A percentile compares a stretch with the other conserved stretches of the same genome.
These are phyloP conservation scores for Imleria badia DNA, from an alignment of 768 basidiomycete genomes.

Conservation along the genomic window DNA sequence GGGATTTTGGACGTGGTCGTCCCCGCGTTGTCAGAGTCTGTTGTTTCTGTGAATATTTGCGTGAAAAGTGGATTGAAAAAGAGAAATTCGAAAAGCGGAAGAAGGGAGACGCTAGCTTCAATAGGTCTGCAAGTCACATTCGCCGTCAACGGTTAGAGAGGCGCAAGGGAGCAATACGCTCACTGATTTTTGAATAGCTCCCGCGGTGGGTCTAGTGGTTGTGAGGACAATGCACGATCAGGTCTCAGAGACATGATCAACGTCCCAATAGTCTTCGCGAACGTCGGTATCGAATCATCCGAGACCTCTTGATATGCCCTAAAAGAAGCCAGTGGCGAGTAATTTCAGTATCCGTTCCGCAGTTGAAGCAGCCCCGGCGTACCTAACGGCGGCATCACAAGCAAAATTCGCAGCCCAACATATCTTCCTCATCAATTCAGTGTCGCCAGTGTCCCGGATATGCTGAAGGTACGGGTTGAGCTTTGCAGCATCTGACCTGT, in stretches of 20 bases:
- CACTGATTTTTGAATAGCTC: conserved; percentile 62
- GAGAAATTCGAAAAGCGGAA: conserved; percentile 63
- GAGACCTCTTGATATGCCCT: conserved; percentile 59
- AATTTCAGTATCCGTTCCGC: not conserved
- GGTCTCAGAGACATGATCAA: conserved; percentile 53
- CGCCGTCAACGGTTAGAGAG: not conserved
- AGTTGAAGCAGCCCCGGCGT: not conserved
- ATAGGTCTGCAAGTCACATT: conserved; percentile 49
- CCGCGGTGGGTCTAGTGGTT: conserved; percentile 45
- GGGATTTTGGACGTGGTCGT: conserved; percentile 23
- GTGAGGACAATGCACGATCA: conserved; percentile 50
- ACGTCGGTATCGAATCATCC: conserved; percentile 51
- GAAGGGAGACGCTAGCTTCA: conserved; percentile 55
- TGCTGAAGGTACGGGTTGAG: conserved; percentile 64
- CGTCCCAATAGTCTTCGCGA: conserved; percentile 51
- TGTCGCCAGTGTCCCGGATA: conserved; percentile 48
- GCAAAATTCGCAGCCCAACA: conserved; percentile 57
- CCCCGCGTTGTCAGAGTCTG: conserved; percentile 30
- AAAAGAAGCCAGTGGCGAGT: not conserved
- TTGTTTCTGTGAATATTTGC: conserved; percentile 42
- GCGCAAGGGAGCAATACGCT: conserved; percentile 7
- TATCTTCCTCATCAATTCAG: conserved; percentile 53
- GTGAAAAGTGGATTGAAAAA: conserved; percentile 50
- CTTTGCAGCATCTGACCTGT: conserved; percentile 68
- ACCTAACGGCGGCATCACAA: conserved; percentile 53